phyloP scores from a whole-genome alignment of 1,284 basidiomycete species.

The Rhodotorula sp. region DNA sequence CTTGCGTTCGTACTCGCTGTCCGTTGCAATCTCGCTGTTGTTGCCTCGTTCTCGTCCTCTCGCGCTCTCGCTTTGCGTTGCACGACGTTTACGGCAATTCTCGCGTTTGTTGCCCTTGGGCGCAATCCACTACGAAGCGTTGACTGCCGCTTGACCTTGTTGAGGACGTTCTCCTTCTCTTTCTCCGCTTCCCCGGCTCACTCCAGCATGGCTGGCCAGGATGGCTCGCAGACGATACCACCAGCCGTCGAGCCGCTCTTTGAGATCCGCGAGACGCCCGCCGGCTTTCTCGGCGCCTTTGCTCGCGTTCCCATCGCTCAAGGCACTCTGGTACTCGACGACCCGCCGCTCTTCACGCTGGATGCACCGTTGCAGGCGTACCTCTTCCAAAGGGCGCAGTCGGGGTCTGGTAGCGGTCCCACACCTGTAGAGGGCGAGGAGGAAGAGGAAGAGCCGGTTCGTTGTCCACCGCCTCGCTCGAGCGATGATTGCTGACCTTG shows the following conservation, averaged over 20 bases:
- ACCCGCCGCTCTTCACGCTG: conserved; percentile 41
- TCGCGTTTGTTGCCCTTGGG: too few relatives aligned
- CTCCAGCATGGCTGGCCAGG: not conserved
- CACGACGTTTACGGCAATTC: too few relatives aligned
- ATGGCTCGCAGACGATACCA: not conserved
- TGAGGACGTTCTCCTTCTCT: too few relatives aligned
- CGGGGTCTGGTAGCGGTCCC: conserved; percentile 18
- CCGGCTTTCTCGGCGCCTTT: conserved; percentile 39
- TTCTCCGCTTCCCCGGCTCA: too few relatives aligned
- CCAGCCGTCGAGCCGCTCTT: conserved; percentile 6
- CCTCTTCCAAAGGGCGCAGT: conserved; percentile 27
- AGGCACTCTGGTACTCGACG: conserved; percentile 38
- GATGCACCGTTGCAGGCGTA: conserved; percentile 33
- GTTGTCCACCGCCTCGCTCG: too few relatives aligned
- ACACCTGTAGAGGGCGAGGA: conserved; percentile 34
- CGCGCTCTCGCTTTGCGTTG: too few relatives aligned
- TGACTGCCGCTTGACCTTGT: too few relatives aligned
- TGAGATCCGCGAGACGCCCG: conserved; percentile 21
- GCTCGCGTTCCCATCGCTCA: conserved; percentile 18
- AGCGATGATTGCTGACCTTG: too few relatives aligned
- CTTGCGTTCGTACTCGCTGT: too few relatives aligned
- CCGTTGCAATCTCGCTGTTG: too few relatives aligned
- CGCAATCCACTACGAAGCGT: too few relatives aligned
- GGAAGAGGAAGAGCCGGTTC: conserved; percentile 16
- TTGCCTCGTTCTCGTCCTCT: too few relatives aligned